Conservation (phyloP, 2,329 filamentous ascomycete genomes). For the Diplodia corticola region DNA sequence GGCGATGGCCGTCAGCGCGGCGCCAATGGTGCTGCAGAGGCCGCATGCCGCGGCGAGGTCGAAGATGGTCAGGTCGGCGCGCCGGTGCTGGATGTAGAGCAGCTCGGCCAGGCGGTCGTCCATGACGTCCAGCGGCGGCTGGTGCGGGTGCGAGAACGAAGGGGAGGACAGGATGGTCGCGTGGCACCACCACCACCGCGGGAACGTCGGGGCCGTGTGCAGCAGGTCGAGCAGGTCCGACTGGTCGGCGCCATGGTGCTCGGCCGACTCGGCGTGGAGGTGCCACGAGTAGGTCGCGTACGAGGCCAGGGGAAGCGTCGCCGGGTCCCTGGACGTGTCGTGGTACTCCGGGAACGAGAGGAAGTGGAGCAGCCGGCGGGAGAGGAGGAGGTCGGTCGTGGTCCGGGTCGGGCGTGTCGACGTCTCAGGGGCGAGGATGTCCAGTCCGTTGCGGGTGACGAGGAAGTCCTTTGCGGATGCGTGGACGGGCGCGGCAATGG, state of each 20-base stretch:
- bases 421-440: background rate
- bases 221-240: background rate
- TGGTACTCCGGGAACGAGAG: slow-evolving; percentile 1
- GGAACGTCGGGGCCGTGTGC: background rate
- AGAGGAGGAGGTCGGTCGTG: background rate
- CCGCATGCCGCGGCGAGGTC: slow-evolving; percentile 2
- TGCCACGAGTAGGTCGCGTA: background rate
- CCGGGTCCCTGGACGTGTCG: background rate
- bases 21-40: background rate
- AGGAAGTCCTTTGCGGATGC: background rate
- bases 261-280: background rate
- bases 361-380: background rate
- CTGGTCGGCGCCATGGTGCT: background rate
- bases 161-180: background rate
- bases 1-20: background rate
- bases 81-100: background rate
- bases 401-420: background rate
- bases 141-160: background rate
- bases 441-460: background rate
- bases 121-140: background rate
- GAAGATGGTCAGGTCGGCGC: background rate
- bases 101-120: slow-evolving; percentile 3
- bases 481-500: background rate
- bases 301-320: background rate
- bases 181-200: background rate